Base-by-base conservation (phyloP, 345 rosid genomes). In the Carallia brachiata region DNA sequence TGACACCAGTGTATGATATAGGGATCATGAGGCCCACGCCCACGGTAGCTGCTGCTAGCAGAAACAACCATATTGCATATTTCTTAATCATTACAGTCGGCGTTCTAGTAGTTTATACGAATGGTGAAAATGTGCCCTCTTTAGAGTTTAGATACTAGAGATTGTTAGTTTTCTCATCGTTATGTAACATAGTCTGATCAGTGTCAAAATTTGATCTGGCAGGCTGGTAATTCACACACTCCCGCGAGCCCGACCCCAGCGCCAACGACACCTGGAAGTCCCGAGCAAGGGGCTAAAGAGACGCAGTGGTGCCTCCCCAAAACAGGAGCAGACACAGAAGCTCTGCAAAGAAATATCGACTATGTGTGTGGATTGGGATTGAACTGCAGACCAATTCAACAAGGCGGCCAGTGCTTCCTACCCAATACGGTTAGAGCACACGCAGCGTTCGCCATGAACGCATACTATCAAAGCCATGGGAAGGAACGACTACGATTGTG, bases 371-470 rank as follows among this genome's bases (percentile, higher is more conserved):
- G 97, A 1, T 0, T 83, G 55, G 85, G 87, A 6, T 31, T 81
- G 40, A 83, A 86, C 39, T 91, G 94, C 65, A 70, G 79, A 39
- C 87, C 89, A 27, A 88, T 89, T 70, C 75, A 73, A 7, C 68
- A 67, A 59, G 80, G 65, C 8, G 88, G 94, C 28, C 31, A 73
- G 27, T 89, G 93, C 83, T 91, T 81, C 48, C 17, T 79, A 0
- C 95, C 96, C 0, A 79, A 88, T 32, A 89, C 92, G 1, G 87
- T 89, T 6, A 79, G 82, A 61, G 91, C 90, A 61, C 91, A 91
- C 36, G 88, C 92, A 0, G 87, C 91, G 2, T 88, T 66, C 36
- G 89, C 96, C 58, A 89, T 88, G 97, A 89, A 89, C 61, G 70
- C 73, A 59, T 93, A 80, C 72, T 88, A 83, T 68, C n/a, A 92